A percentile compares a stretch with the other conserved stretches of the same genome.
Conservation (phyloP, 169 alveolate genomes). For the Babesia gibsoni region DNA sequence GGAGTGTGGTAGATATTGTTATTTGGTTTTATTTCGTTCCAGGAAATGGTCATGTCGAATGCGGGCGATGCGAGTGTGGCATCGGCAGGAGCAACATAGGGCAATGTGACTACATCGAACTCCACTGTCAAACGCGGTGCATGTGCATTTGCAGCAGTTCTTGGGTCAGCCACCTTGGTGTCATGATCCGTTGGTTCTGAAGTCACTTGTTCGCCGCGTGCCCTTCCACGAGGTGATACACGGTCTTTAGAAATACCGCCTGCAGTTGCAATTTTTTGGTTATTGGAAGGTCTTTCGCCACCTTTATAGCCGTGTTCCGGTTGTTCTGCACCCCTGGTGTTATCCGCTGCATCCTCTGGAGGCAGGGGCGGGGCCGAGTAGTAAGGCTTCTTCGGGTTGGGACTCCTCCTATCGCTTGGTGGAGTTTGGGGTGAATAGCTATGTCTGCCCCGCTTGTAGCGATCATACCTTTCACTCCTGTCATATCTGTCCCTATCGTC, state of each 20-base stretch:
- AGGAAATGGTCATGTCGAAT: conserved; percentile 13
- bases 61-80: conserved; percentile 56
- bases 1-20: conserved; percentile 26
- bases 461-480: conserved; percentile 2
- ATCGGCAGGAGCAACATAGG: conserved; percentile 19
- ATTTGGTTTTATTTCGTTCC: conserved; percentile 11
- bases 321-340: too few species aligned
- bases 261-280: too few species aligned
- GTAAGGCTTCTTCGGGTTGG: conserved; percentile 21
- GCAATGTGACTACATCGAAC: conserved; percentile 43
- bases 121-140: conserved; percentile 21
- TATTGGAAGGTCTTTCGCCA: too few species aligned
- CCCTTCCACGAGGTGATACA: too few species aligned
- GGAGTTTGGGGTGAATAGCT: conserved; percentile 61
- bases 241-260: too few species aligned
- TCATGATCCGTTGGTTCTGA: not conserved
- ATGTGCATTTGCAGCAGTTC: conserved; percentile 2
- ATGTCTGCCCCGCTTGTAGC: not conserved
- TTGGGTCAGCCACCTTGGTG: conserved; percentile 28
- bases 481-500: not conserved
- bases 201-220: too few species aligned
- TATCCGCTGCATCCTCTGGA: not conserved
- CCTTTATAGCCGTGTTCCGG: too few species aligned
- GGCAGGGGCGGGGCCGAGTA: conserved; percentile 51
- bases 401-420: conserved; percentile 29